Percentiles rank a stretch among this genome's conserved stretches.
These are phyloP conservation scores for Penicillium turbatum DNA, from an alignment of 495 filamentous ascomycete species.

Conservation along the genomic window DNA sequence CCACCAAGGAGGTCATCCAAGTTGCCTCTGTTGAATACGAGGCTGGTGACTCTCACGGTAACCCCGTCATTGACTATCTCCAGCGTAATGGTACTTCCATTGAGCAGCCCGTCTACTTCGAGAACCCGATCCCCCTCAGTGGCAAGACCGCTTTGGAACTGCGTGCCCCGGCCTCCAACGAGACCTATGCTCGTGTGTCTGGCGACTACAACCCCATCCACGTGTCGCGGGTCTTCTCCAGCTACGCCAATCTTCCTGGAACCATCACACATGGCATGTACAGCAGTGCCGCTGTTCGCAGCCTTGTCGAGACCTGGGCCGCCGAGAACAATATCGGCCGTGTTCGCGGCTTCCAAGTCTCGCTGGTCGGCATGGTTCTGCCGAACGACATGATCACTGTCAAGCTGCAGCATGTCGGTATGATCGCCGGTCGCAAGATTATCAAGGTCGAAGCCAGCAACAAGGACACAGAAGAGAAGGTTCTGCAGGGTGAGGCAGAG, in stretches of 20 bases:
- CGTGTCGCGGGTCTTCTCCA: slow-evolving; percentile 92
- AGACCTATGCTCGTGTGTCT: slow-evolving; percentile 95
- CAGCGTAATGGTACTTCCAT: slow-evolving; percentile 87
- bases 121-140: slow-evolving; percentile 92
- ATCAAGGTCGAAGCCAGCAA: slow-evolving; percentile 96
- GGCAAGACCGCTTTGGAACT: slow-evolving; percentile 84
- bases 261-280: slow-evolving; percentile 99
- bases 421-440: slow-evolving; percentile 97
- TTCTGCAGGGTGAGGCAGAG: slow-evolving; percentile 90
- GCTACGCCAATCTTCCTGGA: slow-evolving; percentile 88
- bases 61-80: slow-evolving; percentile 95
- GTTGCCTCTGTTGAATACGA: slow-evolving; percentile 94
- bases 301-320: slow-evolving; percentile 98
- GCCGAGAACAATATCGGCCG: slow-evolving; percentile 98
- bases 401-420: slow-evolving; percentile 91
- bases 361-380: slow-evolving; percentile 94
- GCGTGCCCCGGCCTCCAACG: slow-evolving; percentile 92
- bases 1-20: slow-evolving; percentile 96
- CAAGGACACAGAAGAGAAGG: slow-evolving; percentile 91
- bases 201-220: slow-evolving; percentile 99
- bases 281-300: slow-evolving; percentile 93
- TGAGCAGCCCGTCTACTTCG: slow-evolving; percentile 95
- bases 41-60: slow-evolving; percentile 83
- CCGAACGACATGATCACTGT: slow-evolving; percentile 93
- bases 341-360: slow-evolving; percentile 93